These are phyloP conservation scores for Royoungia palumana DNA, from an alignment of 768 basidiomycete genomes.

Conservation along the genomic window DNA sequence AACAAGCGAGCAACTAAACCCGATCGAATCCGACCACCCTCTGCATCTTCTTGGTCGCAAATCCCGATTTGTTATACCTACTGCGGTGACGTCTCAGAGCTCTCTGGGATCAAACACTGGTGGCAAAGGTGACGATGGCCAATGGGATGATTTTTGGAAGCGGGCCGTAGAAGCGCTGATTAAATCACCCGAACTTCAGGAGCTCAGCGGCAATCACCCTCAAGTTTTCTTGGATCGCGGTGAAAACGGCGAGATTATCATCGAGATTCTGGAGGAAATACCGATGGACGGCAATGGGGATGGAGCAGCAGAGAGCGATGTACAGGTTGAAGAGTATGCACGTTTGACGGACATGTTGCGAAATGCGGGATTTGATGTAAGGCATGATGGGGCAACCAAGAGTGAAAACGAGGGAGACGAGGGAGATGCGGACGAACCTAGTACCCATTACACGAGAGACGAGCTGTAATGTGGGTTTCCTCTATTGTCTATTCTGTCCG, in stretches of 20 bases:
- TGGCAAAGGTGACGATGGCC: conserved; percentile 14
- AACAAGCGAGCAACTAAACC: conserved; percentile 27
- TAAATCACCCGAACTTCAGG: conserved; percentile 31
- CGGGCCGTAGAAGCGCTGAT: conserved; percentile 29
- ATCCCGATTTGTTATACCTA: conserved; percentile 46
- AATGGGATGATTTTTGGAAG: conserved; percentile 26
- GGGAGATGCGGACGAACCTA: conserved; percentile 32
- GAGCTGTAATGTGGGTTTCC: conserved; percentile 31
- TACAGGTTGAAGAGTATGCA: conserved; percentile 39
- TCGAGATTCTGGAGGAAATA: conserved; percentile 46
- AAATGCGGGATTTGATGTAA: conserved; percentile 51
- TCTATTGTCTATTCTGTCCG: conserved; percentile 13
- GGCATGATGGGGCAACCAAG: conserved; percentile 31
- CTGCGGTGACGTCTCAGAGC: conserved; percentile 14
- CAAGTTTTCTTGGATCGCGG: conserved; percentile 42
- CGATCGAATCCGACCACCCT: conserved; percentile 56
- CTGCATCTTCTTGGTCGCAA: conserved; percentile 46
- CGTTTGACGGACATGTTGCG: conserved; percentile 49
- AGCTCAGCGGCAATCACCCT: conserved; percentile 26
- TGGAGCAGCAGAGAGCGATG: conserved; percentile 23
- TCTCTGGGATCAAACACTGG: conserved; percentile 15
- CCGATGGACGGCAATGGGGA: conserved; percentile 32
- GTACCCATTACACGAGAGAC: conserved; percentile 30
- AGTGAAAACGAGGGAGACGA: conserved; percentile 17
- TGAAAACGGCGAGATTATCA: conserved; percentile 40